Conservation (phyloP, 345 rosid species). For the Brassica incana region DNA sequence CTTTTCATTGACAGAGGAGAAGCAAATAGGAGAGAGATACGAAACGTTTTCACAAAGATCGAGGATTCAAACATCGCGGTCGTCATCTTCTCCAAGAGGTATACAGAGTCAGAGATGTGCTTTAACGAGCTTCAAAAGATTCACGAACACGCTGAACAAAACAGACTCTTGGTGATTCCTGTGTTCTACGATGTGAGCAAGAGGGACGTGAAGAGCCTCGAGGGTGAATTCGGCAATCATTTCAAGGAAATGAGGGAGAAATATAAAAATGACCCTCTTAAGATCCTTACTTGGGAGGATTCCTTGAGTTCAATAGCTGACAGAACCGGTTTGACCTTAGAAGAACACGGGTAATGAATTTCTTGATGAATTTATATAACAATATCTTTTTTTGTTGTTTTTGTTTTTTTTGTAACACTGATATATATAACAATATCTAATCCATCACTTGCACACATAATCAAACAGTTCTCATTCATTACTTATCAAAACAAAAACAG, state of each 20-base stretch:
- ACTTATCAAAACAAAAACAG: background rate
- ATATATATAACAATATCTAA: background rate
- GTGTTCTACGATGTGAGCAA: constrained; percentile 15
- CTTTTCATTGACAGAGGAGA: constrained; percentile 21
- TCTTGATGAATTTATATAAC: background rate
- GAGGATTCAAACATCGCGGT: constrained; percentile 20
- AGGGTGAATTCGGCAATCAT: constrained; percentile 12
- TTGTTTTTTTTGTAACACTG: background rate
- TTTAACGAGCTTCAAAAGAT: constrained; percentile 23
- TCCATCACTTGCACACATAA: background rate
- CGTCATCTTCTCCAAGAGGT: constrained; percentile 10
- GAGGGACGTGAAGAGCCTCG: constrained; percentile 6
- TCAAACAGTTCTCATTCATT: background rate
- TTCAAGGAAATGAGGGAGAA: background rate
- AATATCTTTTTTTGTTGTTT: background rate
- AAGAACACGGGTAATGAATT: background rate
- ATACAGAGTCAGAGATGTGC: constrained; percentile 10
- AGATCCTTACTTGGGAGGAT: background rate
- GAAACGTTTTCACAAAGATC: constrained; percentile 3
- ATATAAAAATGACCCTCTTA: background rate
- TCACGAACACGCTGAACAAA: background rate
- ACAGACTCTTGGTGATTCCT: constrained; percentile 6
- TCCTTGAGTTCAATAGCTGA: background rate
- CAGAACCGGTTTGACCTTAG: background rate
- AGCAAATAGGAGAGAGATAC: background rate